phyloP scores from a whole-genome alignment of 768 basidiomycete species.

The Suillus occidentalis region DNA sequence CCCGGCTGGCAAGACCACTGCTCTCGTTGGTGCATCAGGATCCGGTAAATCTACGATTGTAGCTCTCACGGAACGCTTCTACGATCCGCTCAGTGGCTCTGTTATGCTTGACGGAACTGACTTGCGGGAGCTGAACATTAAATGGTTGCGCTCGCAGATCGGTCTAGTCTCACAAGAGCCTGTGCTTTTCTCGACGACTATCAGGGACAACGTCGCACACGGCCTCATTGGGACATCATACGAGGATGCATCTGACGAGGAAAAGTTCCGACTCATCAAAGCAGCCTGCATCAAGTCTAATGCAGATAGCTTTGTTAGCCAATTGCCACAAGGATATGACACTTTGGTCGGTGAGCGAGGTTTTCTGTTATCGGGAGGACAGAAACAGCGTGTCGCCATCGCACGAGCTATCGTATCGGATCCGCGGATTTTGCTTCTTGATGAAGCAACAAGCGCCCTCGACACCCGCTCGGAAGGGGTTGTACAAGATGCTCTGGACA shows the following conservation, averaged over 20 bases:
- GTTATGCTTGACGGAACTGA: slow-evolving; percentile 48
- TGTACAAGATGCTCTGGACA: slow-evolving; percentile 54
- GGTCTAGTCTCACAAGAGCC: slow-evolving; percentile 55
- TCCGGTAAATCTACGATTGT: slow-evolving; percentile 43
- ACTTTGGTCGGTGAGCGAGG: slow-evolving; percentile 53
- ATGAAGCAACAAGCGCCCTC: slow-evolving; percentile 50
- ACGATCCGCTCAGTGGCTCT: slow-evolving; percentile 45
- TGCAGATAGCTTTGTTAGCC: slow-evolving; percentile 49
- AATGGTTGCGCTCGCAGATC: slow-evolving; percentile 51
- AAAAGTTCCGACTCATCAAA: slow-evolving; percentile 45
- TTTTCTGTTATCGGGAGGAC: slow-evolving; percentile 48
- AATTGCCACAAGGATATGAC: slow-evolving; percentile 50
- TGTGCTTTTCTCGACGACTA: slow-evolving; percentile 47
- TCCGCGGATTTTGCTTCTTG: slow-evolving; percentile 47
- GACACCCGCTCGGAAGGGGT: slow-evolving; percentile 52
- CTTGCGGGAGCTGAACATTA: slow-evolving; percentile 44
- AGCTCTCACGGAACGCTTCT: slow-evolving; percentile 51
- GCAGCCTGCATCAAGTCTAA: slow-evolving; percentile 51
- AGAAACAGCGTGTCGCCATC: slow-evolving; percentile 55
- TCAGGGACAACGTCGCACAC: slow-evolving; percentile 46
- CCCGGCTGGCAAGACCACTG: slow-evolving; percentile 41
- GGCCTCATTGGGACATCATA: slow-evolving; percentile 45
- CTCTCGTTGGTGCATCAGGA: slow-evolving; percentile 42
- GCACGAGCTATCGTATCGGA: slow-evolving; percentile 52
- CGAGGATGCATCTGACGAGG: slow-evolving; percentile 40